Evolutionary conservation across 352 stramenopile species (phyloP).

Genomic region (Phytopythium aichiense): DNA sequence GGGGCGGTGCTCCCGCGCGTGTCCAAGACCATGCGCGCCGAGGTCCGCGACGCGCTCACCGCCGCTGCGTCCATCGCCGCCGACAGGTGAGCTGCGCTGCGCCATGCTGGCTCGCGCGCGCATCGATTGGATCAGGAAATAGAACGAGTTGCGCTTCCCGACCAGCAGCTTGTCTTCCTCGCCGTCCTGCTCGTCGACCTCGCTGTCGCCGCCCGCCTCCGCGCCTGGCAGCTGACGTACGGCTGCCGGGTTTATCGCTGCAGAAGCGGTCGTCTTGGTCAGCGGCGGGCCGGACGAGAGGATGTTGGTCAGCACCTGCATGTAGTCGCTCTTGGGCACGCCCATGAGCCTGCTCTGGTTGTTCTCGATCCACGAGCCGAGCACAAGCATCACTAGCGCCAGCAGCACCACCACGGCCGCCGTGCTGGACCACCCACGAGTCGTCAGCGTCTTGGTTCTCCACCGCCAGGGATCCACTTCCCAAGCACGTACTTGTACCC

Average conservation of each 20-base stretch:
- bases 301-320: conserved; percentile 63
- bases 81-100: background rate
- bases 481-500: conserved; percentile 33
- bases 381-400: conserved; percentile 43
- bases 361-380: conserved; percentile 70
- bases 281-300: conserved; percentile 30
- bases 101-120: conserved; percentile 17
- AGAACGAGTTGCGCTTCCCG: conserved; percentile 74
- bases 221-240: background rate
- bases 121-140: conserved; percentile 66
- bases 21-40: conserved; percentile 55
- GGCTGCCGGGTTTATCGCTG: background rate
- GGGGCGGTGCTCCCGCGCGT: conserved; percentile 70
- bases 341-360: conserved; percentile 65
- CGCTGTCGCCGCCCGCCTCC: background rate
- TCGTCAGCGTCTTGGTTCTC: background rate
- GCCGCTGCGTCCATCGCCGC: background rate
- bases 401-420: conserved; percentile 43
- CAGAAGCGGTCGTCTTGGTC: background rate
- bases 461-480: background rate
- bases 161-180: conserved; percentile 25
- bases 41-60: conserved; percentile 45
- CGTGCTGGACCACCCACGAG: conserved; percentile 15
- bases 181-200: conserved; percentile 5
- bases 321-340: conserved; percentile 57